A percentile compares a stretch with the other conserved stretches of the same genome.
Conservation (phyloP, 2,329 filamentous ascomycete genomes). For the Orbilia brochopaga region DNA sequence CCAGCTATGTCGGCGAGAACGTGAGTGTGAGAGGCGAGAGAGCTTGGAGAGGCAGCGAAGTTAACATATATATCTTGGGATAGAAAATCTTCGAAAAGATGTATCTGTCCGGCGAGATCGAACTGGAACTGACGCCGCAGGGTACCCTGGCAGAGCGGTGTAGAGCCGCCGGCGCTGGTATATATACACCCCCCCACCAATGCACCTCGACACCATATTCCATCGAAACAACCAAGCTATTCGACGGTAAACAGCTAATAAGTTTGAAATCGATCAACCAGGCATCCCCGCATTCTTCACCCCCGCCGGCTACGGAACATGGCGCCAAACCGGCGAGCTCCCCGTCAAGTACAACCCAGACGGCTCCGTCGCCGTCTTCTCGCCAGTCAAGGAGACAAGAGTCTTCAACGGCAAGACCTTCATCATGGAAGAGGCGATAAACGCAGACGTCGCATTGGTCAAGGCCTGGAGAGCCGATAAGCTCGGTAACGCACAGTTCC, state of each 20-base stretch:
- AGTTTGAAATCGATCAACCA: not conserved
- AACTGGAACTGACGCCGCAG: slow-evolving; percentile 77
- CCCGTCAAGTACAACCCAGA: slow-evolving; percentile 68
- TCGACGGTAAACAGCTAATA: not conserved
- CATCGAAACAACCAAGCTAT: not conserved
- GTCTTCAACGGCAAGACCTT: slow-evolving; percentile 75
- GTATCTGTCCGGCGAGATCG: slow-evolving; percentile 75
- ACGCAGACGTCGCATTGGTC: slow-evolving; percentile 77
- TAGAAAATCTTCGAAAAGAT: slow-evolving; percentile 73
- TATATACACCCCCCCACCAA: not conserved
- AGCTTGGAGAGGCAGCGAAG: too few relatives aligned
- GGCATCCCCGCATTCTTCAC: slow-evolving; percentile 81
- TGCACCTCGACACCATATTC: not conserved
- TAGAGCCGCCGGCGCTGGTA: slow-evolving; percentile 71
- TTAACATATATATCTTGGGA: too few relatives aligned
- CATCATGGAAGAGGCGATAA: slow-evolving; percentile 77
- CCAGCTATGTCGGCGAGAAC: slow-evolving; percentile 78
- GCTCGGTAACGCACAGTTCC: slow-evolving; percentile 79
- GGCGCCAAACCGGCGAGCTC: slow-evolving; percentile 72
- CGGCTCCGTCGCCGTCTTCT: slow-evolving; percentile 68
- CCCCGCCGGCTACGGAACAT: slow-evolving; percentile 72
- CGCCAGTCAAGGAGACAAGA: slow-evolving; percentile 71
- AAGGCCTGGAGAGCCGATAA: slow-evolving; percentile 78
- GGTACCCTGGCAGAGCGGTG: slow-evolving; percentile 76
- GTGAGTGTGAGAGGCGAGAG: slow-evolving; percentile 11